Base-by-base conservation (phyloP, 1,284 basidiomycete genomes). In the Singerocomus rubriflavus region DNA sequence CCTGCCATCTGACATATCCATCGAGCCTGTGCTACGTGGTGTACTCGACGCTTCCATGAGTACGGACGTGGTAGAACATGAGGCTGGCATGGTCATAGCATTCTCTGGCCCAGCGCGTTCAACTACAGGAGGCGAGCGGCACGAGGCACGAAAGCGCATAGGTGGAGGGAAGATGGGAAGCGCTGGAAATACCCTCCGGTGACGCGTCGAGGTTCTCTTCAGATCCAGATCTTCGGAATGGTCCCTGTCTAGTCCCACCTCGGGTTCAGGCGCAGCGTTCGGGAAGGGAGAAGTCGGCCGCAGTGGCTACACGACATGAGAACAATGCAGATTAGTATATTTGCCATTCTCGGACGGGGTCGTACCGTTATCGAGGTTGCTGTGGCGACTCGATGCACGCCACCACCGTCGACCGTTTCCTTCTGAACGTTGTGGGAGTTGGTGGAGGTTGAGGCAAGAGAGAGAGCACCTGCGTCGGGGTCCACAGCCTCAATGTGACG, bases 301-400 rank as follows among this genome's bases (percentile, higher is more conserved):
- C 26, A 60, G 55, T 50, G 66, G 53, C 64, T 65, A 52, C 48
- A 49, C 30, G 47, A 62, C n/a, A 44, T 17, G 26, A 51, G 43
- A 53, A 56, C 9, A 35, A 49, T 11, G 54, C 25, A 48, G 39
- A 51, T 59, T 41, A 65, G 66, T 47, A 51, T 35, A 40, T 37
- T 46, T 48, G 38, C 54, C 49, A 47, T 55, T 64, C 48, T 37
- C 37, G 46, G 48, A 52, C 33, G 51, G 49, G 37, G 46, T 38
- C 45, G 57, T 67, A 66, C 64, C 64, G 63, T 66, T 61, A 69
- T 69, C 61, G 60, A 58, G 51, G 61, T 65, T 61, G 62, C 58
- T 50, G 58, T 58, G 57, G 56, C 58, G 52, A 71, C 64, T 55
- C 66, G 61, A 61, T 48, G 48, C 47, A 39, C 53, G 48, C 52